phyloP scores from a whole-genome alignment of 106 monocot species.

The Allium fistulosum region DNA sequence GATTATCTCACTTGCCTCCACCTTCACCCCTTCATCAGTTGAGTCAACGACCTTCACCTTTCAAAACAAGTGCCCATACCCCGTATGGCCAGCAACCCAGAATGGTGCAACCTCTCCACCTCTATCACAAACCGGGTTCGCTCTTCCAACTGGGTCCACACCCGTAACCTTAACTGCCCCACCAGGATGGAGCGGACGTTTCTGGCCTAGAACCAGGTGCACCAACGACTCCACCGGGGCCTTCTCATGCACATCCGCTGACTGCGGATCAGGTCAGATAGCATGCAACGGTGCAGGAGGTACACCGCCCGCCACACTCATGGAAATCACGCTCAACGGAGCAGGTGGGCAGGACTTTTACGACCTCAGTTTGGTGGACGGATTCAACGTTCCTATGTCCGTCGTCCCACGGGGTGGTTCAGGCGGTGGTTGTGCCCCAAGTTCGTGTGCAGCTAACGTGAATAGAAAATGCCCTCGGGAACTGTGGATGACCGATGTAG shows the following conservation, averaged over 20 bases:
- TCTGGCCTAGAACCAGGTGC: constrained; percentile 51
- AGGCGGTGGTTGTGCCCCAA: constrained; percentile 4
- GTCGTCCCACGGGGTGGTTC: background rate
- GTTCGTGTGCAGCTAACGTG: background rate
- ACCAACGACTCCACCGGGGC: constrained; percentile 44
- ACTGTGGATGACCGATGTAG: background rate
- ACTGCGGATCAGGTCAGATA: constrained; percentile 30
- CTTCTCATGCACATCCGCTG: constrained; percentile 53
- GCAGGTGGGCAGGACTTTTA: constrained; percentile 5
- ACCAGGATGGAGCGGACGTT: constrained; percentile 41
- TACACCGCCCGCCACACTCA: constrained; percentile 1
- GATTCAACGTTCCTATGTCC: constrained; percentile 16
- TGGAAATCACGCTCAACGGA: constrained; percentile 9
- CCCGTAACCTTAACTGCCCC: constrained; percentile 18
- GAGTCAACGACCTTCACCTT: constrained; percentile 24
- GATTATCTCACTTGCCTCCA: too few relatives aligned
- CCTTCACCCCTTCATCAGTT: background rate
- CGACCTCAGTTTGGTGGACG: constrained; percentile 15
- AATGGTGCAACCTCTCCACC: constrained; percentile 13
- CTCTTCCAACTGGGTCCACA: constrained; percentile 13
- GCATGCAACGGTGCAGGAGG: background rate
- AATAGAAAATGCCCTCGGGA: background rate
- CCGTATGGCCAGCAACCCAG: constrained; percentile 45
- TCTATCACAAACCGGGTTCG: constrained; percentile 41
- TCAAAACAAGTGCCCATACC: constrained; percentile 33